Evolutionary conservation across 2,329 filamentous ascomycete species (phyloP), one percentile per base, ranked within the genome.

Genomic region (Elsinoe australis): DNA sequence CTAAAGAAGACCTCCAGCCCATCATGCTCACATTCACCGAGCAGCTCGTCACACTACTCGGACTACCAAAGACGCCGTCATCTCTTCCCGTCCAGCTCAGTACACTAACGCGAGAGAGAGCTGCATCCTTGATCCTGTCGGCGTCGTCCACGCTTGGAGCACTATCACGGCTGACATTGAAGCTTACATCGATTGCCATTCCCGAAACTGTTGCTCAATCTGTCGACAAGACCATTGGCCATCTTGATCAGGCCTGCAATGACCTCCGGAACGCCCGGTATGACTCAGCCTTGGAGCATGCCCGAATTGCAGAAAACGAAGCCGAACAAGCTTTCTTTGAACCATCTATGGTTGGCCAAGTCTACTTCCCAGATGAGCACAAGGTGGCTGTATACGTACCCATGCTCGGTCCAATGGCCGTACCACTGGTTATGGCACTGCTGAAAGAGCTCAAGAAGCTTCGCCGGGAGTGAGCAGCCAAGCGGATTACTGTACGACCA

Each of bases 301-400:
- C 90, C 0, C 79, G 86, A 7, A 79, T 87, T 38, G 92, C 92
- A 4, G 89, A 95, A 66, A 77, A 79, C 2, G 87, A 94, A 61
- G 90, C 88, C 0, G 92, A 98, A 64, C 81, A 84, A 52, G 90
- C 90, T 0, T 98, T 98, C 67, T 98, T 98, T 57, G 92, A 98
- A 67, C 94, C 94, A 68, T 94, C 86, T 61, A 98, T 98, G 92
- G 92, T 98, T 9, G 92, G 89, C 0, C 92, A 96, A 68, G 82
- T 96, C 2, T 98, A 96, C 66, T 98, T 98, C 65, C 92, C 92
- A 0, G 92, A 98, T 61, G 92, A 98, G 69, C 92, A 98, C 66
- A 98, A 96, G 67, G 79, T 98, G 18, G 92, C 92, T 0, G 92
- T 98, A 1, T 98, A 98, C 63, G 68, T 98, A 58, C 92, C 92